phyloP scores from a whole-genome alignment of 176 grass and related monocot genomes.

The Canna indica region DNA sequence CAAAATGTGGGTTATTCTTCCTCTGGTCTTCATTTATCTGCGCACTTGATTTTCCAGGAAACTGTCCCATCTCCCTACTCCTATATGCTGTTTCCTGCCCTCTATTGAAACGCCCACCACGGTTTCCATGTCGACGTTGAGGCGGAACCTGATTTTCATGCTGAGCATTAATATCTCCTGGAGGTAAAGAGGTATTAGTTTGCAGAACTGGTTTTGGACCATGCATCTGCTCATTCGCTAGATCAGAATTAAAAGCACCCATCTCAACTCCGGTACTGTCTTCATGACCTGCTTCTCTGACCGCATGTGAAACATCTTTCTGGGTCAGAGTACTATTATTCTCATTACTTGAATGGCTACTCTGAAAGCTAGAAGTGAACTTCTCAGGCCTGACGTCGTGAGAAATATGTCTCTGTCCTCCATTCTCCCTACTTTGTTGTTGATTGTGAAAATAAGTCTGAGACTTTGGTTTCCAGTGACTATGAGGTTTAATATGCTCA shows the following conservation, averaged over 20 bases:
- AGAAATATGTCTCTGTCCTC: constrained; percentile 4
- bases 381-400: constrained; percentile 16
- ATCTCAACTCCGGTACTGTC: neutral
- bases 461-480: constrained; percentile 85
- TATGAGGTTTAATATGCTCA: constrained; percentile 30
- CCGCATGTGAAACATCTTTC: neutral
- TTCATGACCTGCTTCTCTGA: neutral
- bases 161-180: constrained; percentile 11
- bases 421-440: constrained; percentile 32
- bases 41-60: constrained; percentile 28
- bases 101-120: constrained; percentile 40
- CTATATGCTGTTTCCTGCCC: constrained; percentile 32
- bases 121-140: constrained; percentile 28
- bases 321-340: neutral
- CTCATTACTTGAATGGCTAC: neutral
- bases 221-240: constrained; percentile 18
- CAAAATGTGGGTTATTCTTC: constrained; percentile 39
- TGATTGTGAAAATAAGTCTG: constrained; percentile 27
- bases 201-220: neutral
- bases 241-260: neutral
- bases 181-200: constrained; percentile 11
- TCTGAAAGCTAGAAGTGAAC: neutral
- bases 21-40: constrained; percentile 28
- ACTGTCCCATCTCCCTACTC: constrained; percentile 35
- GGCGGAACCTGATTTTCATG: constrained; percentile 35